Evolutionary conservation across 805 yeast species (phyloP).

Genomic region (Spathaspora hagerdaliae): DNA sequence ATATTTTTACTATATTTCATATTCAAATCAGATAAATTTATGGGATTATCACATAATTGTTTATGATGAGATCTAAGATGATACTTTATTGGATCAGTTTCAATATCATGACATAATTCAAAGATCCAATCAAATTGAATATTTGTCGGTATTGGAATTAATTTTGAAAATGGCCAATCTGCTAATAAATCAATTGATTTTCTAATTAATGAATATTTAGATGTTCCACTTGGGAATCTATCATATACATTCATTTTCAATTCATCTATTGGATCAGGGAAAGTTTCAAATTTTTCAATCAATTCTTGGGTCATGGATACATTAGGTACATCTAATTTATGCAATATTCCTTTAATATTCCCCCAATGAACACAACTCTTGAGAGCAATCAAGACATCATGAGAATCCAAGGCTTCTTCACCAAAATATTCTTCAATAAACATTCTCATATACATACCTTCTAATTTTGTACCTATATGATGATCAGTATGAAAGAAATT

Average conservation of each 20-base stretch:
- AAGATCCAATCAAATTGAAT: slow-evolving; percentile 30
- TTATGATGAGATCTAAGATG: slow-evolving; percentile 42
- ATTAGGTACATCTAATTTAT: slow-evolving; percentile 36
- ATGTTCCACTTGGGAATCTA: slow-evolving; percentile 53
- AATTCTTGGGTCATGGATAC: slow-evolving; percentile 29
- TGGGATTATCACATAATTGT: slow-evolving; percentile 26
- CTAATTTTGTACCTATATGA: slow-evolving; percentile 47
- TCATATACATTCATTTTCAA: slow-evolving; percentile 36
- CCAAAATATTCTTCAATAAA: slow-evolving; percentile 39
- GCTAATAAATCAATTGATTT: slow-evolving; percentile 32
- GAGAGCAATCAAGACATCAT: slow-evolving; percentile 43
- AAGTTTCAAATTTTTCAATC: slow-evolving; percentile 25
- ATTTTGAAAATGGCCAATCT: slow-evolving; percentile 32
- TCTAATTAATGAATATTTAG: slow-evolving; percentile 41
- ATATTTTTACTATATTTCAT: slow-evolving; percentile 14
- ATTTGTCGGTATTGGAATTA: slow-evolving; percentile 28
- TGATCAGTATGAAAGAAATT: slow-evolving; percentile 56
- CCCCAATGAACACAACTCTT: slow-evolving; percentile 56
- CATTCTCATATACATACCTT: slow-evolving; percentile 36
- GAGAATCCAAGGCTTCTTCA: slow-evolving; percentile 31
- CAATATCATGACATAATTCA: slow-evolving; percentile 42
- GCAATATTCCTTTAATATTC: slow-evolving; percentile 44
- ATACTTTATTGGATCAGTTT: slow-evolving; percentile 43
- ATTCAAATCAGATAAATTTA: slow-evolving; percentile 30
- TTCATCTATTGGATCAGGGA: slow-evolving; percentile 41